phyloP scores from a whole-genome alignment of 495 filamentous ascomycete genomes.

The Penicillium paradoxum region DNA sequence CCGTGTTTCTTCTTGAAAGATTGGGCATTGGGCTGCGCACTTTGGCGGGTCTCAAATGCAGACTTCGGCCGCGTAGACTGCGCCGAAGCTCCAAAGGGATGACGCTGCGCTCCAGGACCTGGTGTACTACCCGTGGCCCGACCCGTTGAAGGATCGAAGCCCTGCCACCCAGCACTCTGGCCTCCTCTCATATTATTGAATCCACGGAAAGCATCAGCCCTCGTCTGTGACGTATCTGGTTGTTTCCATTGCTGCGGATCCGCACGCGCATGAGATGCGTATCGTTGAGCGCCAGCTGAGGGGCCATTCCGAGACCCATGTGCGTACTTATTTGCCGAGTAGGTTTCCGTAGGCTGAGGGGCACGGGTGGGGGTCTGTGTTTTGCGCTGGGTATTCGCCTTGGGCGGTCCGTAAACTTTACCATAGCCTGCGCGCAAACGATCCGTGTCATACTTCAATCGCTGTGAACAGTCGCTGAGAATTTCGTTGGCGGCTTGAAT shows the following conservation, averaged over 20 bases:
- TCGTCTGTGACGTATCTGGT: conserved; percentile 50
- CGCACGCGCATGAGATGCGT: conserved; percentile 47
- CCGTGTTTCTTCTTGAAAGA: conserved; percentile 48
- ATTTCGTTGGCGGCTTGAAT: conserved; percentile 86
- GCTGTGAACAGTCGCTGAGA: conserved; percentile 60
- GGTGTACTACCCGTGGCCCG: conserved; percentile 20
- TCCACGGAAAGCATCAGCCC: conserved; percentile 56
- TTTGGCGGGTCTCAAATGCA: conserved; percentile 42
- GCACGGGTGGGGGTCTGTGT: conserved; percentile 21
- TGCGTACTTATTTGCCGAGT: conserved; percentile 20
- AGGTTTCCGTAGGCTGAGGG: conserved; percentile 5
- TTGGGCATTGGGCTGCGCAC: conserved; percentile 28
- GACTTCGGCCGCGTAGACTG: conserved; percentile 28
- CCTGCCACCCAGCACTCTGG: conserved; percentile 30
- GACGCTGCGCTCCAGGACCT: conserved; percentile 31
- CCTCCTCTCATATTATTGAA: conserved; percentile 65
- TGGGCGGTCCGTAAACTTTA: conserved; percentile 34
- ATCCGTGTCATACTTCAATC: conserved; percentile 72
- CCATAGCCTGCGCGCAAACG: conserved; percentile 49
- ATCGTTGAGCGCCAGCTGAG: conserved; percentile 53
- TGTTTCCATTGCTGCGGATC: conserved; percentile 37
- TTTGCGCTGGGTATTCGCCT: conserved; percentile 27
- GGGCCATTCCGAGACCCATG: conserved; percentile 34
- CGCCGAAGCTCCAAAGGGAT: conserved; percentile 25
- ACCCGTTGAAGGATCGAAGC: conserved; percentile 39